Percentiles rank a stretch among this genome's conserved stretches.
phyloP scores from a whole-genome alignment of 2,329 filamentous ascomycete species.

The Nigrograna mackinnonii region DNA sequence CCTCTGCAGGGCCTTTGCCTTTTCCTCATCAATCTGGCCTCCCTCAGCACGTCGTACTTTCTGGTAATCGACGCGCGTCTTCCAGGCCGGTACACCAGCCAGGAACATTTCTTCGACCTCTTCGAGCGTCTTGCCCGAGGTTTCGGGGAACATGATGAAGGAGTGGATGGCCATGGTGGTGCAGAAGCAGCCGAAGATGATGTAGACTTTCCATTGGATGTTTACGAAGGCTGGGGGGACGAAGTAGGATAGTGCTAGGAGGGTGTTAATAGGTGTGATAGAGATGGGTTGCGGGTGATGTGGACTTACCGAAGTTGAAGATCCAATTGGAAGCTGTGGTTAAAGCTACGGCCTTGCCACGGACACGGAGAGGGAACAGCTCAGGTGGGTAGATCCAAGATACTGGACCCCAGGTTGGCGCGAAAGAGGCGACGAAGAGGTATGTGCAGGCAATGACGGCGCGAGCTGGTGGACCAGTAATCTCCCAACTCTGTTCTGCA shows the following conservation, averaged over 20 bases:
- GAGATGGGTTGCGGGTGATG: too few species aligned
- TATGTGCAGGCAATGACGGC: constrained; percentile 71
- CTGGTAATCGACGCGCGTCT: constrained; percentile 38
- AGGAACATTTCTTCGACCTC: constrained; percentile 76
- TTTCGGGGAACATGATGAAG: constrained; percentile 68
- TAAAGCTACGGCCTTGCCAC: constrained; percentile 66
- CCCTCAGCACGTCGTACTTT: constrained; percentile 23
- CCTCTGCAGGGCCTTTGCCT: constrained; percentile 15
- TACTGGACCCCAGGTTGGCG: constrained; percentile 65
- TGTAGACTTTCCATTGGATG: constrained; percentile 66
- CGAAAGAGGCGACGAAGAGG: constrained; percentile 72
- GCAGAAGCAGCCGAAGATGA: constrained; percentile 77
- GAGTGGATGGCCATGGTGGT: constrained; percentile 70
- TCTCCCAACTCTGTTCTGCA: constrained; percentile 46
- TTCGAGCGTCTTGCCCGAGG: constrained; percentile 73
- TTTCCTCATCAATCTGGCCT: constrained; percentile 21
- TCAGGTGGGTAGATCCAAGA: constrained; percentile 64
- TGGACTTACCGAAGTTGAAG: constrained; percentile 2
- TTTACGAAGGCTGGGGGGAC: constrained; percentile 62
- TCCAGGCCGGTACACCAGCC: constrained; percentile 61
- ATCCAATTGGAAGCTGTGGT: constrained; percentile 50
- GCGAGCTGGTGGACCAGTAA: constrained; percentile 42
- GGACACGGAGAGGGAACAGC: constrained; percentile 64
- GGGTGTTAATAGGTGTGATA: too few species aligned
- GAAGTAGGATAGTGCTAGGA: constrained; percentile 58